Evolutionary conservation across 345 rosid species (phyloP).

Genomic region (Populus pruinosa): DNA sequence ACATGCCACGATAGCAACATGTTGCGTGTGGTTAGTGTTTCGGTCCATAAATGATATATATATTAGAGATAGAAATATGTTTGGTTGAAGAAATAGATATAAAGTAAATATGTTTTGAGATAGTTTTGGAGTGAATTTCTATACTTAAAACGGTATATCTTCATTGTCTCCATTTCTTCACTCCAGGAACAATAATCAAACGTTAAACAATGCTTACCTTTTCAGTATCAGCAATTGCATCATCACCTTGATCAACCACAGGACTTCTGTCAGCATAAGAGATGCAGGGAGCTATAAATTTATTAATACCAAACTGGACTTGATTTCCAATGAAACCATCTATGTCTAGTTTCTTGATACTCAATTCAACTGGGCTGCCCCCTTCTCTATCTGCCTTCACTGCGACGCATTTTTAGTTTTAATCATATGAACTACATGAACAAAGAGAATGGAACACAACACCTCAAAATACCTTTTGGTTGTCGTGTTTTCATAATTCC

Average conservation of each 20-base stretch:
- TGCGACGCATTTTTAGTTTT: slow-evolving; percentile 24
- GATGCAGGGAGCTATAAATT: slow-evolving; percentile 71
- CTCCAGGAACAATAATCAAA: too few relatives aligned
- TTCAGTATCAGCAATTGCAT: slow-evolving; percentile 11
- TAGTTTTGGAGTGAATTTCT: too few relatives aligned
- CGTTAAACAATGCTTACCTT: slow-evolving; percentile 28
- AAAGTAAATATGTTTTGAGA: too few relatives aligned
- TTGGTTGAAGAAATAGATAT: too few relatives aligned
- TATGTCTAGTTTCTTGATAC: slow-evolving; percentile 42
- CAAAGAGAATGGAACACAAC: not conserved
- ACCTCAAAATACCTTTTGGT: slow-evolving; percentile 31
- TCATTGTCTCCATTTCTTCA: too few relatives aligned
- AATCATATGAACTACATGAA: not conserved
- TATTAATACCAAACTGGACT: slow-evolving; percentile 47
- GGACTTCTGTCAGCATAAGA: slow-evolving; percentile 45
- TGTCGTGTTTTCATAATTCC: slow-evolving; percentile 51
- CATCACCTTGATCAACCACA: not conserved
- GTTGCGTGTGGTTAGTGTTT: too few relatives aligned
- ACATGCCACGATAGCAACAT: too few relatives aligned
- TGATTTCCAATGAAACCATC: slow-evolving; percentile 59
- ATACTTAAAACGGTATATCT: too few relatives aligned
- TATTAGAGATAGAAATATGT: too few relatives aligned
- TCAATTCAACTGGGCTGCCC: slow-evolving; percentile 63
- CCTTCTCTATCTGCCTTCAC: slow-evolving; percentile 87
- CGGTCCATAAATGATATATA: too few relatives aligned